These are phyloP conservation scores for Fusarium sp. DNA, from an alignment of 2,329 filamentous ascomycete genomes.

Conservation along the genomic window DNA sequence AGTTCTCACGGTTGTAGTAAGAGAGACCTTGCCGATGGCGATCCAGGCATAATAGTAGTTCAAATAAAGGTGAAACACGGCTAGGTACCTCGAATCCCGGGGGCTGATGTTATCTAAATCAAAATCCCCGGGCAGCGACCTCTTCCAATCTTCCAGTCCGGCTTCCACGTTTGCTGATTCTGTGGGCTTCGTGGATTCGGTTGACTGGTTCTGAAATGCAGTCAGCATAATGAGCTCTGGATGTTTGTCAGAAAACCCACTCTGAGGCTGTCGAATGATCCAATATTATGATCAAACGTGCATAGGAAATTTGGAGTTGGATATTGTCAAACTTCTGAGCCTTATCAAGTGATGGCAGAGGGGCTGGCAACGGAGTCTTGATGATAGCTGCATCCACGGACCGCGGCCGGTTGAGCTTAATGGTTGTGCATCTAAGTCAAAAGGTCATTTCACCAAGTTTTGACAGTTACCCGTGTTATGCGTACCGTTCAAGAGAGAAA, in stretches of 20 bases:
- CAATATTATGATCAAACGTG: constrained; percentile 46
- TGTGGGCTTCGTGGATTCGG: constrained; percentile 16
- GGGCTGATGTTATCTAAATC: constrained; percentile 46
- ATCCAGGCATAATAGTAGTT: constrained; percentile 55
- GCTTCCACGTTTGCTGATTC: constrained; percentile 16
- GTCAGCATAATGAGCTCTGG: neutral
- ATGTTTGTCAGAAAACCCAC: constrained; percentile 17
- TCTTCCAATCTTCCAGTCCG: constrained; percentile 50
- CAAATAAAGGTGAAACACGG: constrained; percentile 51
- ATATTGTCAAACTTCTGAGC: constrained; percentile 50
- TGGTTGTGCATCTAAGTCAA: constrained; percentile 31
- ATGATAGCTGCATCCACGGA: constrained; percentile 41
- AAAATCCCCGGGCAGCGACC: constrained; percentile 43
- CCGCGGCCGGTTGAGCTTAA: constrained; percentile 44
- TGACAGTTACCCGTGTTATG: neutral
- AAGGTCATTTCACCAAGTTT: neutral
- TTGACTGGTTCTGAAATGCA: neutral
- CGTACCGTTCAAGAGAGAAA: constrained; percentile 47
- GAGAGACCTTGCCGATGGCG: constrained; percentile 50
- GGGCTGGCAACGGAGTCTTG: constrained; percentile 35
- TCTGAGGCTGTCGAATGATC: constrained; percentile 46
- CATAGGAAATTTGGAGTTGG: constrained; percentile 49
- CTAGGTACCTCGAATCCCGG: constrained; percentile 45
- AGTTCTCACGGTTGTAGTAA: constrained; percentile 48
- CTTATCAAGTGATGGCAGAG: constrained; percentile 31